Conservation (phyloP, 2,329 filamentous ascomycete genomes). For the Pezicula rhizophila region DNA sequence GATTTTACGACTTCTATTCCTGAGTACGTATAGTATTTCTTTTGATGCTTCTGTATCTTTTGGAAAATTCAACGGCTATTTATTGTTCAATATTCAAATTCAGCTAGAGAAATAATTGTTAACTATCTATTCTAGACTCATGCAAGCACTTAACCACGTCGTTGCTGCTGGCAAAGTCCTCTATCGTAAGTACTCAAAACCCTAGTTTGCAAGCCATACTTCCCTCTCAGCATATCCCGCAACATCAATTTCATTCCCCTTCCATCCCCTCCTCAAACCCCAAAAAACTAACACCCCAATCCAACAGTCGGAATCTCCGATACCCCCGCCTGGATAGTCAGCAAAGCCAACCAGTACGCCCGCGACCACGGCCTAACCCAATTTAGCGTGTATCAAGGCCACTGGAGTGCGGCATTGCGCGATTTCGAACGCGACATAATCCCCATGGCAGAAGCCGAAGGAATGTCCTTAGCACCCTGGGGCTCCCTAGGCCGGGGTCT, state of each 20-base stretch:
- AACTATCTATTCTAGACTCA: conserved; percentile 32
- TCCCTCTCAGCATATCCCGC: too few species aligned
- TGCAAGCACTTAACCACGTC: conserved; percentile 57
- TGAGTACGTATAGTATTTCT: conserved; percentile 30
- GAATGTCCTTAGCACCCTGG: conserved; percentile 51
- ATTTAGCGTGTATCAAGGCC: conserved; percentile 64
- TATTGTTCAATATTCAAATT: too few species aligned
- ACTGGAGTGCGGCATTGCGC: conserved; percentile 51
- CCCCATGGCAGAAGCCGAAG: conserved; percentile 49
- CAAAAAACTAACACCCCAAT: too few species aligned
- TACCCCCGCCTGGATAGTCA: conserved; percentile 62
- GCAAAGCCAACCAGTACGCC: conserved; percentile 58
- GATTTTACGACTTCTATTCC: conserved; percentile 55
- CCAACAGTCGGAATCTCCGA: conserved; percentile 52
- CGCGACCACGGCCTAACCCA: conserved; percentile 59
- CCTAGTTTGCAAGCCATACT: too few species aligned
- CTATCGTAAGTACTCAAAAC: conserved; percentile 32
- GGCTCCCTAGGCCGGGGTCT: conserved; percentile 40
- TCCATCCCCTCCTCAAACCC: too few species aligned
- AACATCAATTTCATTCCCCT: too few species aligned
- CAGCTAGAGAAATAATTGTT: too few species aligned
- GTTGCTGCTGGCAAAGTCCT: conserved; percentile 55
- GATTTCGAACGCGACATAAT: conserved; percentile 57
- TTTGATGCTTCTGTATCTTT: too few species aligned
- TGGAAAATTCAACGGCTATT: too few species aligned